Percentiles rank a stretch among this genome's conserved stretches.
Conservation (phyloP, 176 grass and related monocot species). For the Puccinellia tenuiflora region DNA sequence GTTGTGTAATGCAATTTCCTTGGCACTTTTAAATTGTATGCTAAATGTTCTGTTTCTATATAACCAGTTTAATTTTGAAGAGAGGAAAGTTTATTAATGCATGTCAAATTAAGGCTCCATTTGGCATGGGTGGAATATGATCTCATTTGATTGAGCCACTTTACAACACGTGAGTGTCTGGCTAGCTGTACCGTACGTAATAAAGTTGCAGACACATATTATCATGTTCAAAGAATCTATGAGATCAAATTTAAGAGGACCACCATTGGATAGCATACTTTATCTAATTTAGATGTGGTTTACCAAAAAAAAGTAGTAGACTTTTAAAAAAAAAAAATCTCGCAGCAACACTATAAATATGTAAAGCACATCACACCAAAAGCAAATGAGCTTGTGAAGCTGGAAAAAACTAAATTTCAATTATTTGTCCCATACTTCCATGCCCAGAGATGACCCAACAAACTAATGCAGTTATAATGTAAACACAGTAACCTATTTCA, state of each 20-base stretch:
- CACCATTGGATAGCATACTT: background rate
- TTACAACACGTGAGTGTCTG: background rate
- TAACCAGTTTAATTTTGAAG: background rate
- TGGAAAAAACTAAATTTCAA: background rate
- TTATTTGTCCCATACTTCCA: background rate
- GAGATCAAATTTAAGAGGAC: background rate
- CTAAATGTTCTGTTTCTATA: background rate
- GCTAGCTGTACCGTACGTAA: background rate
- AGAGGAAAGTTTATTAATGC: too few relatives aligned
- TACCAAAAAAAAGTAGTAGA: too few relatives aligned
- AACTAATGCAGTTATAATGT: background rate
- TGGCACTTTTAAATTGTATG: background rate
- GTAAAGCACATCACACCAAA: background rate
- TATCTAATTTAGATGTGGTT: background rate
- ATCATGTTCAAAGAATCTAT: background rate
- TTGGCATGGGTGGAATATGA: background rate
- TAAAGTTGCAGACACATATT: background rate
- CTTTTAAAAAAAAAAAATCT: too few relatives aligned
- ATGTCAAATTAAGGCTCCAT: background rate
- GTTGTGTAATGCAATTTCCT: background rate
- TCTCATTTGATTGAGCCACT: background rate
- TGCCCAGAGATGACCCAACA: background rate
- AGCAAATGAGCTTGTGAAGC: background rate
- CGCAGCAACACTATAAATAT: background rate
- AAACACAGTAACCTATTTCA: slow-evolving; percentile 17